Conservation (phyloP, 768 basidiomycete genomes). For the Suillus subalutaceus region DNA sequence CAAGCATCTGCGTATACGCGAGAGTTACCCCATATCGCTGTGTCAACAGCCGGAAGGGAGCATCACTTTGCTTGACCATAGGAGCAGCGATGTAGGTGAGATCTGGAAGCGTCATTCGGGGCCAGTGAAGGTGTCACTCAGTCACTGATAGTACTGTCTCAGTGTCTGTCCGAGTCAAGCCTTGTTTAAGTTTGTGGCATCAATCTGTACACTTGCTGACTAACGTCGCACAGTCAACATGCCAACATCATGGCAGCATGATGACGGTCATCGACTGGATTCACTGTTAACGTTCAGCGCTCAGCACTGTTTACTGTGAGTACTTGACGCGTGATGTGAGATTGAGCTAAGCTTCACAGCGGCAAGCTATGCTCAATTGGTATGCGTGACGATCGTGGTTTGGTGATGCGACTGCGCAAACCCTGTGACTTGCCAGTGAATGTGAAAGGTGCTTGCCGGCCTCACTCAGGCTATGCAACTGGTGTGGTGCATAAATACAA, state of each 20-base stretch:
- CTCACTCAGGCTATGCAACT: too few species aligned
- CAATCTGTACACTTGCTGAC: neutral
- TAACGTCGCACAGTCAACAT: neutral
- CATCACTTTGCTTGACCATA: conserved; percentile 82
- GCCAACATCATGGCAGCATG: too few species aligned
- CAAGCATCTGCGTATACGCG: conserved; percentile 80
- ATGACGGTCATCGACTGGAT: too few species aligned
- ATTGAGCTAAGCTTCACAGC: neutral
- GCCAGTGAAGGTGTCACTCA: neutral
- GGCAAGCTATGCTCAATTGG: neutral
- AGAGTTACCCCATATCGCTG: conserved; percentile 65
- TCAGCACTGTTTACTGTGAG: too few species aligned
- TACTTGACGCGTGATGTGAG: neutral
- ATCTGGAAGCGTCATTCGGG: conserved; percentile 15
- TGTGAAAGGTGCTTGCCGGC: too few species aligned
- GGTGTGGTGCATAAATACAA: too few species aligned
- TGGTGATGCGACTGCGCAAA: neutral
- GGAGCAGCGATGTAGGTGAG: conserved; percentile 60
- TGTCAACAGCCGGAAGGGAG: conserved; percentile 69
- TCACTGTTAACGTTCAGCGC: too few species aligned
- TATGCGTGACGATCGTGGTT: neutral
- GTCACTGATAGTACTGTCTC: too few species aligned
- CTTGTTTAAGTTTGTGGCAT: neutral
- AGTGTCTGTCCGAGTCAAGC: too few species aligned
- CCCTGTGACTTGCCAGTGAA: too few species aligned